Base-by-base conservation (phyloP, 805 yeast genomes). In the Kregervanrija delftensis region DNA sequence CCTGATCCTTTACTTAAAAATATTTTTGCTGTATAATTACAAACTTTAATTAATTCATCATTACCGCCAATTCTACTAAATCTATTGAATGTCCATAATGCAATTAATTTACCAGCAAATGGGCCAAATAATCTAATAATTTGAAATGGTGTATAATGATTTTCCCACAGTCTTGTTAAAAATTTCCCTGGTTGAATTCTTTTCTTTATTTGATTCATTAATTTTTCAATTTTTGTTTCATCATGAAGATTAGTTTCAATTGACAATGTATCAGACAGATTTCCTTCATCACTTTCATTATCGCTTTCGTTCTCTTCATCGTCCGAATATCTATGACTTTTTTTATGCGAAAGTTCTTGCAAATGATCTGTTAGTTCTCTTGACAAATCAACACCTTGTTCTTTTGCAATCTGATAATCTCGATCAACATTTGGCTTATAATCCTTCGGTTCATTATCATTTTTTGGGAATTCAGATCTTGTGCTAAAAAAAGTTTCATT, bases 1-100 rank as follows among this genome's bases (percentile, higher is more conserved):
- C 87, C 88, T 22, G 83, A 76, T 0, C 81, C 85, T 45, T 67
- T 72, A 0, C 71, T 77, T 44, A 71, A 69, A 55, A 80, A 76
- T 2, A 66, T 58, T 48, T 76, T 66, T 52, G 78, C 74, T 17
- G 77, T 69, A 55, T 81, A 82, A 43, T 68, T 69, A 54, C 78
- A 84, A 44, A 80, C 56, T 49, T 65, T 65, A 51, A 69, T 60
- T 16, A 67, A 45, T 46, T 66, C 65, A 1, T 63, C 54, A 6
- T 37, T 43, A 37, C 60, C 55, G 3, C 48, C 57, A 31, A 62
- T 42, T 6, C 49, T 50, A 1, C 64, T 56, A 63, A 69, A 68
- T 65, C 82, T 44, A 60, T 64, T 61, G 59, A 73, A 71, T 1
- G 85, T 72, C 86, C 86, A 81, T 9, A 53, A 43, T 3, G 79